Conservation (phyloP, 805 yeast genomes). For the Starmera amethionina region DNA sequence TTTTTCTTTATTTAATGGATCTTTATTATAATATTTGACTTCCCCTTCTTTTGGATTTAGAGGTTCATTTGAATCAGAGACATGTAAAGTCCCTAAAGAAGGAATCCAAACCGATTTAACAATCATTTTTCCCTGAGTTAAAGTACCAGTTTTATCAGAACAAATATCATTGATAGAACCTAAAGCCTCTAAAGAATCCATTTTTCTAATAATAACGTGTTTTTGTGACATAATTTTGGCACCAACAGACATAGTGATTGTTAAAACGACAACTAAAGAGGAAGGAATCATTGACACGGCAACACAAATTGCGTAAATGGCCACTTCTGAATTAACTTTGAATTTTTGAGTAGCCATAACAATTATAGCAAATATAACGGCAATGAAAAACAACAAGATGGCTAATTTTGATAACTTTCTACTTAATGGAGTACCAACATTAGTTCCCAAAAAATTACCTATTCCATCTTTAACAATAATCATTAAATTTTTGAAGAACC, state of each 20-base stretch:
- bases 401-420: constrained; percentile 71
- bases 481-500: constrained; percentile 27
- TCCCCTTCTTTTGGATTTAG: constrained; percentile 55
- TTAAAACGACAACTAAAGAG: constrained; percentile 66
- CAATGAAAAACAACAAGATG: constrained; percentile 56
- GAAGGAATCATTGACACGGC: constrained; percentile 75
- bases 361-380: constrained; percentile 78
- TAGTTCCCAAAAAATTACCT: constrained; percentile 67
- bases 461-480: constrained; percentile 40
- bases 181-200: constrained; percentile 69
- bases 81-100: constrained; percentile 43
- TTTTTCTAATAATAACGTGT: constrained; percentile 64
- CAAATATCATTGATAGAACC: constrained; percentile 76
- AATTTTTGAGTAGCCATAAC: constrained; percentile 81
- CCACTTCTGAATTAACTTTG: constrained; percentile 68
- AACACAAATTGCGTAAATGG: constrained; percentile 82
- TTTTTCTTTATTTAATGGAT: constrained; percentile 13
- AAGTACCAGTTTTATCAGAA: constrained; percentile 77
- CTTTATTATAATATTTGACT: constrained; percentile 11
- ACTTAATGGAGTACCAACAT: constrained; percentile 76
- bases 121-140: constrained; percentile 74
- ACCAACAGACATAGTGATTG: constrained; percentile 82
- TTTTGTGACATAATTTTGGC: constrained; percentile 60
- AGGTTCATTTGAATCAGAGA: constrained; percentile 48
- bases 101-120: constrained; percentile 66